phyloP scores from a whole-genome alignment of 768 basidiomycete genomes.

The Sporobolomyces pararoseus region DNA sequence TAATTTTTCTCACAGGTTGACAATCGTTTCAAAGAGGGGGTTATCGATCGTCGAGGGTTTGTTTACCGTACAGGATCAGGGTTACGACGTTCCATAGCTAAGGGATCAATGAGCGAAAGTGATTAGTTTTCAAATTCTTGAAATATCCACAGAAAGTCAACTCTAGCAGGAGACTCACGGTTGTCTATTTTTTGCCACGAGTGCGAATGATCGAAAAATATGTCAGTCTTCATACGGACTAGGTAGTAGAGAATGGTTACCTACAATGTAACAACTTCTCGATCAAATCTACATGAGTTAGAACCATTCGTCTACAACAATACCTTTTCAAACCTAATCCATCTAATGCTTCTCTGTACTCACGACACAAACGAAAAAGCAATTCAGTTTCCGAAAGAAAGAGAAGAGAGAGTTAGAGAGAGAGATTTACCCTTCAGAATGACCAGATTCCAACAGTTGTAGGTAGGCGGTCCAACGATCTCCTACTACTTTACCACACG shows the following conservation, averaged over 20 bases:
- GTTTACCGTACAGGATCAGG: slow-evolving; percentile 16
- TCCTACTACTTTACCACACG: slow-evolving; percentile 94
- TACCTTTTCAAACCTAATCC: slow-evolving; percentile 85
- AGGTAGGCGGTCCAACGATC: slow-evolving; percentile 87
- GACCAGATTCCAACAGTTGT: slow-evolving; percentile 70
- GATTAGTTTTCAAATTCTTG: not conserved
- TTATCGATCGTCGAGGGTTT: not conserved
- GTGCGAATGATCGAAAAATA: not conserved
- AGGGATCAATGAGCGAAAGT: not conserved
- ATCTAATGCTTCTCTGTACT: slow-evolving; percentile 75
- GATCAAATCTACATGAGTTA: slow-evolving; percentile 95
- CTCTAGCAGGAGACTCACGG: not conserved
- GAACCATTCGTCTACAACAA: slow-evolving; percentile 93
- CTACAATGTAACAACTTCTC: slow-evolving; percentile 92
- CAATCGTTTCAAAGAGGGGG: not conserved
- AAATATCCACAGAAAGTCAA: not conserved
- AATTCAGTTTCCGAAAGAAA: not conserved
- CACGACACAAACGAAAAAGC: too few relatives aligned
- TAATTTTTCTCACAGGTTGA: too few relatives aligned
- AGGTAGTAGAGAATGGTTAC: slow-evolving; percentile 46
- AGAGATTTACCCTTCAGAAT: slow-evolving; percentile 77
- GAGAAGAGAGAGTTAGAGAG: slow-evolving; percentile 14
- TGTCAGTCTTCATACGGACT: not conserved
- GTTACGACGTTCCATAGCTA: slow-evolving; percentile 47
- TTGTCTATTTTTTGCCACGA: slow-evolving; percentile 7